phyloP scores from a whole-genome alignment of 2,329 filamentous ascomycete species.

The Diaporthe eres region DNA sequence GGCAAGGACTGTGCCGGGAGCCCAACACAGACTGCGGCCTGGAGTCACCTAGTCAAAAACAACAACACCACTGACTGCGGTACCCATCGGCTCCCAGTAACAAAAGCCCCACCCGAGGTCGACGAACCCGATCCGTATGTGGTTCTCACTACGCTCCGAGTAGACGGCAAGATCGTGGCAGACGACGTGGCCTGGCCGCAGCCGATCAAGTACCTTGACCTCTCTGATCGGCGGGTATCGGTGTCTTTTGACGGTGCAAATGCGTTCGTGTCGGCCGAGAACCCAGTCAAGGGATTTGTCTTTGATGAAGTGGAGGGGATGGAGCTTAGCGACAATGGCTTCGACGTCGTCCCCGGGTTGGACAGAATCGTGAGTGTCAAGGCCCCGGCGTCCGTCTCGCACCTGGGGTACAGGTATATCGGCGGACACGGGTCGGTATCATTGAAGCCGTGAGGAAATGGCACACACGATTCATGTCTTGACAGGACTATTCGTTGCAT shows the following conservation, averaged over 20 bases:
- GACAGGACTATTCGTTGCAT: neutral
- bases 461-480: neutral
- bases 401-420: neutral
- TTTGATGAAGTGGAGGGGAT: constrained; percentile 63
- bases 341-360: constrained; percentile 68
- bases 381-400: neutral
- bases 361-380: constrained; percentile 7
- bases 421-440: neutral
- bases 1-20: neutral
- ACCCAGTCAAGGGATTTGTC: constrained; percentile 71
- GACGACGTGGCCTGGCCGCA: constrained; percentile 72
- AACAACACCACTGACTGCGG: constrained; percentile 22
- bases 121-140: constrained; percentile 2
- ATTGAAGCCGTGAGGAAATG: neutral
- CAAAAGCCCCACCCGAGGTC: neutral
- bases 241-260: constrained; percentile 26
- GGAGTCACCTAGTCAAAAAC: neutral
- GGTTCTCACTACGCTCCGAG: constrained; percentile 54
- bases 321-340: constrained; percentile 68
- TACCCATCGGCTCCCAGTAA: neutral
- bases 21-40: neutral
- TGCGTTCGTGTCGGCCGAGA: constrained; percentile 53
- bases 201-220: constrained; percentile 71
- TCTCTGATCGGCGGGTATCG: constrained; percentile 59
- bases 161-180: constrained; percentile 57